Evolutionary conservation across 2,329 filamentous ascomycete species (phyloP), one percentile per base, ranked within the genome.

Genomic region (Aspergillus fijiensis): DNA sequence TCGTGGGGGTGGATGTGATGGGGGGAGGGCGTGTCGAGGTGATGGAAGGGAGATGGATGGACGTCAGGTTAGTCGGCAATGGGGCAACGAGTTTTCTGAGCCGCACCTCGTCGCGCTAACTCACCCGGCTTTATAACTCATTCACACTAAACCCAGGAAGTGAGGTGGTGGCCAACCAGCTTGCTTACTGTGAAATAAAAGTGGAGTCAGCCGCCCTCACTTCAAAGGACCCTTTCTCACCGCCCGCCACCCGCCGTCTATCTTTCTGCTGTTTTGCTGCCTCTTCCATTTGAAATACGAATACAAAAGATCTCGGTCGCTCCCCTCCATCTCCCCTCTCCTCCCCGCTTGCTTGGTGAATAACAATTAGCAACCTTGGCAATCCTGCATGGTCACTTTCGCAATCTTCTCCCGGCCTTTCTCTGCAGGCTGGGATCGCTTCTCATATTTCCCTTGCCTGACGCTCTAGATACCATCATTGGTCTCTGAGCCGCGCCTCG

Each of bases 31-130:
- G 67, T 67, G 68, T 73, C 67, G 70, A 66, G 69, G 70, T 68
- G 76, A 72, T 77, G 76, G 75, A 76, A 75, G 73, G 73, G 72
- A 71, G 74, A 73, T 72, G 72, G 70, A 72, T 67, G 70, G 70
- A 74, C 69, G 70, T 77, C 70, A 73, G 74, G 75, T 77, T 67
- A 67, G 63, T 69, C 67, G 71, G 65, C 64, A 72, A 74, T 74
- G 72, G 71, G 71, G 70, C 68, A 55, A 72, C 68, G 72, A 75
- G 70, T 73, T 77, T 77, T 78, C 76, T 68, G 68, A 74, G 68
- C 63, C 65, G 63, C 67, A 67, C 59, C 39, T 45, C 55, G 51
- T 56, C 45, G 59, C 64, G 67, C 67, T 70, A 72, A 65, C 63
- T 63, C 62, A 60, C 62, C 51, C 52, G 45, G 14, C 50, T 60